Evolutionary conservation across 768 basidiomycete genomes (phyloP).

Genomic region (Pulveroboletus frians): DNA sequence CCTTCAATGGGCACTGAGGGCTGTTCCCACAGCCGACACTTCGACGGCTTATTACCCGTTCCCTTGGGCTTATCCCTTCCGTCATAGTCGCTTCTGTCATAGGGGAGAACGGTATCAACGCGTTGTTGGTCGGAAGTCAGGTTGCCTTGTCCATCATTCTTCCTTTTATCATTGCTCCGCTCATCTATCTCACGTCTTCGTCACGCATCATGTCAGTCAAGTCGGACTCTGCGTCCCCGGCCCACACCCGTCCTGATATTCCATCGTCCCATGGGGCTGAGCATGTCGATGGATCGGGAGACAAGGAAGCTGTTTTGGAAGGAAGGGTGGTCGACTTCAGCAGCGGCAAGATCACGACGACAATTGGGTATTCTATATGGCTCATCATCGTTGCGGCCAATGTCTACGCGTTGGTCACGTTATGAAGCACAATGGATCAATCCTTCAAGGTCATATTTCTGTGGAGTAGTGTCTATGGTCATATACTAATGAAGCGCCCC

Average conservation of each 20-base stretch:
- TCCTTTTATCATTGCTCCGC: slow-evolving; percentile 80
- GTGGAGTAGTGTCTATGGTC: no score
- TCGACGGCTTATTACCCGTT: slow-evolving; percentile 77
- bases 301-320: slow-evolving; percentile 14
- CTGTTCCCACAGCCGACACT: slow-evolving; percentile 50
- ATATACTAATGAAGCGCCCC: no score
- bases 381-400: slow-evolving; percentile 66
- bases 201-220: slow-evolving; percentile 66
- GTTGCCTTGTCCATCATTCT: slow-evolving; percentile 79
- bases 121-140: slow-evolving; percentile 81
- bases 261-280: not conserved
- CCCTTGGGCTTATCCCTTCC: slow-evolving; percentile 78
- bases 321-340: slow-evolving; percentile 56
- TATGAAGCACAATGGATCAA: slow-evolving; percentile 24
- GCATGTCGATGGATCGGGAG: not conserved
- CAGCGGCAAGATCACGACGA: slow-evolving; percentile 47
- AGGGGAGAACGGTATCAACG: slow-evolving; percentile 65
- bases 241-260: not conserved
- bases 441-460: not conserved
- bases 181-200: slow-evolving; percentile 66
- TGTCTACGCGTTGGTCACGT: slow-evolving; percentile 63
- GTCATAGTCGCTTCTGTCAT: slow-evolving; percentile 70
- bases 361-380: slow-evolving; percentile 56
- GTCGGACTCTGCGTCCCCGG: slow-evolving; percentile 4
- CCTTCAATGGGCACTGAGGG: slow-evolving; percentile 25